Base-by-base conservation (phyloP, 2,329 filamentous ascomycete species). In the Didymella pinodella region DNA sequence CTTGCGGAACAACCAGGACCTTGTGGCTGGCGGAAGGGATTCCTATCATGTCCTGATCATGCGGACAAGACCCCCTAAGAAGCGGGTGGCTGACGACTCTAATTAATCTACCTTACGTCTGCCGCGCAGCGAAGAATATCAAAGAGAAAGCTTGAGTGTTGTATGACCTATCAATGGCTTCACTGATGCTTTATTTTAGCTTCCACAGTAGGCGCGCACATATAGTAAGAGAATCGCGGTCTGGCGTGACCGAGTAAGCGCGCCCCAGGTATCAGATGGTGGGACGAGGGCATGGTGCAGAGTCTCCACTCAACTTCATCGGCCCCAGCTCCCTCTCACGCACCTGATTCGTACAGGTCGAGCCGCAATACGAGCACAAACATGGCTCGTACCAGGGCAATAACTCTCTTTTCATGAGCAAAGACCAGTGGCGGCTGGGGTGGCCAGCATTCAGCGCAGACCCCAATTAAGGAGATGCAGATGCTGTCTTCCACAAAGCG, bases 1-100 rank as follows among this genome's bases (percentile, higher is more conserved):
- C 10, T 44, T 28, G 29, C 52, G 51, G 43, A 22, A 47, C 25
- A 31, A 20, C 18, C 14, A 8, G 12, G 12, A 12, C 22, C 12
- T 48, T 2, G 36, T 48, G 45, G 52, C 52, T 48, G 36, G 36
- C 52, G 52, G 52, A 55, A 55, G 52, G 52, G 36, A 55, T 55
- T 34, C 52, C 36, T 43, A 16, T 55, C 36, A 41, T 22, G 52
- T 34, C 31, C n/a, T 36, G 52, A n/a, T 48, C 36, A 44, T 44
- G 12, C 28, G 45, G 11, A 26, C 22, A 55, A 38, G 44, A 34
- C 7, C 38, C 22, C 22, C 31, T 22, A 54, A 44, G 38, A 32
- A 16, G 36, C 52, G 52, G 52, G 52, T 48, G 52, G 52, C 51
- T 54, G 43, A 54, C 36, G 51, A 55, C 36, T 40, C 48, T 40